phyloP scores from a whole-genome alignment of 257 asterid genomes.

The Solanum appendiculatum region DNA sequence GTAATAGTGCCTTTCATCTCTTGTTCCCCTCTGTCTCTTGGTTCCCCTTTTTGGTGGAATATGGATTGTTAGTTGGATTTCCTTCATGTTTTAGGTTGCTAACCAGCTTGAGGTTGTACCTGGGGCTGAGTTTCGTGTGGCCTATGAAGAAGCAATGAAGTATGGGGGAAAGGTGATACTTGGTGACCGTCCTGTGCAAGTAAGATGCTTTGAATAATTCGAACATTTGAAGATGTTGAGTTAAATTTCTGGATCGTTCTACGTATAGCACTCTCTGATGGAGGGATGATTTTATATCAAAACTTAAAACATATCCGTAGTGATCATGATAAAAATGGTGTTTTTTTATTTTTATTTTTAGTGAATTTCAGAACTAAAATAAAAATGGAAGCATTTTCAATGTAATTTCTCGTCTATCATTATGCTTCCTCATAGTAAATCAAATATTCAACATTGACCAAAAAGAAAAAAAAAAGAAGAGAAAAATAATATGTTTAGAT shows the following conservation, averaged over 20 bases:
- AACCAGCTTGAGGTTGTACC: constrained; percentile 82
- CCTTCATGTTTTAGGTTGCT: constrained; percentile 54
- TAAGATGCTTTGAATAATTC: constrained; percentile 20
- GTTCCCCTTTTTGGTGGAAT: background rate
- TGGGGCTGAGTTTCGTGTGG: constrained; percentile 96
- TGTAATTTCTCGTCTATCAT: background rate
- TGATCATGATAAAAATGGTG: background rate
- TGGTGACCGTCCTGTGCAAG: constrained; percentile 90
- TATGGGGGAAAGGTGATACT: constrained; percentile 89
- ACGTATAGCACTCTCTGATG: background rate
- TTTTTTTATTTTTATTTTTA: background rate
- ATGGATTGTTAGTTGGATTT: background rate
- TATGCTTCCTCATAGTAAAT: background rate
- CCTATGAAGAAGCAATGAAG: constrained; percentile 87
- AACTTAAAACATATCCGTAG: background rate
- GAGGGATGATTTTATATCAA: background rate
- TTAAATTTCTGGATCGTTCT: background rate
- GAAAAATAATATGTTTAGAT: background rate
- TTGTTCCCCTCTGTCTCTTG: background rate
- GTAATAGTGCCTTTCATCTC: background rate
- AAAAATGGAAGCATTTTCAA: background rate
- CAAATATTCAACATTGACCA: background rate
- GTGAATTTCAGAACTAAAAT: background rate
- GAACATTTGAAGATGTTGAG: background rate
- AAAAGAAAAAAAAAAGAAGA: background rate